Percentiles rank a stretch among this genome's conserved stretches.
phyloP scores from a whole-genome alignment of 108 stramenopile genomes.

The Fistulifera pelliculosa region DNA sequence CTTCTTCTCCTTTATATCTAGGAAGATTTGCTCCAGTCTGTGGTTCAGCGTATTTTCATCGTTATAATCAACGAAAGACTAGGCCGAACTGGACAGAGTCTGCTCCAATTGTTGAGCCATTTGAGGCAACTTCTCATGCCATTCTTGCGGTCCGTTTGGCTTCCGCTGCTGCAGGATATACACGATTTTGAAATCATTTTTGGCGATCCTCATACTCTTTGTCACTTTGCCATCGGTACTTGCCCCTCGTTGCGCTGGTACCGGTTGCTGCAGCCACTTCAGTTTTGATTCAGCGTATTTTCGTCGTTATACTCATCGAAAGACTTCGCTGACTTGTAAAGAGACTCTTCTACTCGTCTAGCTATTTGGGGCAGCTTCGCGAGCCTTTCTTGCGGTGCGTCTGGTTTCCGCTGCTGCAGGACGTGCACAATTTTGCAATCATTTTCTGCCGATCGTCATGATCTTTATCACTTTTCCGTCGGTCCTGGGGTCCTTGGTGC shows the following conservation, averaged over 20 bases:
- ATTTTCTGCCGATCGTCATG: conserved; percentile 78
- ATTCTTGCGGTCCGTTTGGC: too few species aligned
- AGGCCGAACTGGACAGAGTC: too few species aligned
- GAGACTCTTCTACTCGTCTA: conserved; percentile 86
- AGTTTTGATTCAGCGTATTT: too few species aligned
- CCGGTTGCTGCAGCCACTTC: too few species aligned
- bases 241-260: too few species aligned
- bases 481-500: conserved; percentile 74
- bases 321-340: conserved; percentile 83
- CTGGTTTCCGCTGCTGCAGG: conserved; percentile 85
- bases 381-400: conserved; percentile 91
- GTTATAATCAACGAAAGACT: too few species aligned
- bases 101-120: too few species aligned
- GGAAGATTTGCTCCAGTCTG: conserved; percentile 85
- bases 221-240: too few species aligned
- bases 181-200: too few species aligned
- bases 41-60: conserved; percentile 85
- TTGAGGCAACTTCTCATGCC: too few species aligned
- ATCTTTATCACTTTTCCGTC: conserved; percentile 88
- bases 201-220: too few species aligned
- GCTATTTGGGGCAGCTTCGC: conserved; percentile 96
- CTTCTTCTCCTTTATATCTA: conserved; percentile 76
- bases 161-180: too few species aligned
- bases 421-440: conserved; percentile 94
- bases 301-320: conserved; percentile 91